These are phyloP conservation scores for Cyclotella baltica DNA, from an alignment of 108 stramenopile genomes.

Conservation along the genomic window DNA sequence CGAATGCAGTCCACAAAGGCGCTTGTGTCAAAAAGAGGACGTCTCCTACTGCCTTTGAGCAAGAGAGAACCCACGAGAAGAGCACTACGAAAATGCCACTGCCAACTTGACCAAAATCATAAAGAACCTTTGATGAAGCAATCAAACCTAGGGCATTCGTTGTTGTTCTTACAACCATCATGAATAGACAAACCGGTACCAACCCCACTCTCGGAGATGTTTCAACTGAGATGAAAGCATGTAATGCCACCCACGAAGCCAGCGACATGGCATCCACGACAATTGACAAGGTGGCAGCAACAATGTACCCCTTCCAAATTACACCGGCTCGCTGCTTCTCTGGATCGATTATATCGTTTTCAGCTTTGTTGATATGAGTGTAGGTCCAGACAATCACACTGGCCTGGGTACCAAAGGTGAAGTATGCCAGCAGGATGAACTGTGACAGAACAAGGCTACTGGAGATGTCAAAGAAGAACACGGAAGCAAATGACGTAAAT, in stretches of 20 bases:
- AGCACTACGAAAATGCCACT: conserved; percentile 37
- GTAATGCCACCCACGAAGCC: conserved; percentile 57
- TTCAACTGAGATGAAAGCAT: conserved; percentile 22
- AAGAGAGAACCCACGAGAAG: conserved; percentile 39
- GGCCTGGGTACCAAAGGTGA: conserved; percentile 41
- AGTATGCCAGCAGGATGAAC: conserved; percentile 34
- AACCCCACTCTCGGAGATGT: conserved; percentile 5
- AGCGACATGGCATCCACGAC: conserved; percentile 68
- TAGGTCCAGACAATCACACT: conserved; percentile 41
- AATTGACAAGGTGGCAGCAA: conserved; percentile 40
- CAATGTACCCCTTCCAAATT: conserved; percentile 60
- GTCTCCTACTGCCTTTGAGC: conserved; percentile 39
- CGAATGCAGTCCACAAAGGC: conserved; percentile 51
- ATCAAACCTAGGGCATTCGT: conserved; percentile 34
- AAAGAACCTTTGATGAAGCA: conserved; percentile 44
- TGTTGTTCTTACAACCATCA: conserved; percentile 31
- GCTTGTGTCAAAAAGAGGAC: conserved; percentile 26
- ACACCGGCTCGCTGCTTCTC: conserved; percentile 54
- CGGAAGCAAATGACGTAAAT: conserved; percentile 23
- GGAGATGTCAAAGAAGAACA: conserved; percentile 29
- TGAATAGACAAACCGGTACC: conserved; percentile 26
- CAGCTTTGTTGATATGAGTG: conserved; percentile 27
- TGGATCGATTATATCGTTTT: conserved; percentile 34
- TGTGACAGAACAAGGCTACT: conserved; percentile 37
- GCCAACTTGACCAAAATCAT: conserved; percentile 46